Evolutionary conservation across 331 rosid genomes (phyloP), one percentile per base, ranked within the genome.

Genomic region (Stylosanthes scabra): DNA sequence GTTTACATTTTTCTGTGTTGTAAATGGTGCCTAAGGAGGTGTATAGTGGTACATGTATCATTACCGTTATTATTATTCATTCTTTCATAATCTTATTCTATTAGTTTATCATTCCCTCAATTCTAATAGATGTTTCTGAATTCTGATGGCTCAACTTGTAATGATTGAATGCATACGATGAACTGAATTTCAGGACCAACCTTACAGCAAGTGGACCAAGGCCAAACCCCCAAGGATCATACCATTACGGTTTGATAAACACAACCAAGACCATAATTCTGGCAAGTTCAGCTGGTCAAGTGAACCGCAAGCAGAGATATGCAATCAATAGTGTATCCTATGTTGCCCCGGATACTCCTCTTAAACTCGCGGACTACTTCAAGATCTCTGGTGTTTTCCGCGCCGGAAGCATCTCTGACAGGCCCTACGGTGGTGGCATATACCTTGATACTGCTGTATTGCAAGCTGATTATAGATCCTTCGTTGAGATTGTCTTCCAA

Each of bases 171-270:
- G 37, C 37, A 31, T 31, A 4, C 8, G 46, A 41, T 7, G 46
- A 1, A 1, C 54, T 46, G 74, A 7, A 37, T 87, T 80, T 51
- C 92, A 91, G 98, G 93, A 86, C 97, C 6, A 95, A 95, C 82
- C 97, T 95, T 47, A 92, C 99, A 12, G 98, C 98, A 46, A 95
- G 99, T 78, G 99, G 99, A 78, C 99, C 98, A 0, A 80, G 99
- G 88, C 99, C 99, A 0, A 95, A 95, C 82, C 99, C 99, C 2
- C 99, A 95, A 80, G 99, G 99, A 0, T 95, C 99, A 1, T 95
- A 95, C 79, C 99, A 95, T 80, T 95, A 95, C 27, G 99, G 99
- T 71, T 77, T 95, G 12, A 87, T 95, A 25, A 83, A 81, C 79
- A 81, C 92, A 13, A 68, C 90, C 40, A 90, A 67, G 81, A 92